These are phyloP conservation scores for Puccinia novopanici DNA, from an alignment of 1,284 basidiomycete genomes.

Conservation along the genomic window DNA sequence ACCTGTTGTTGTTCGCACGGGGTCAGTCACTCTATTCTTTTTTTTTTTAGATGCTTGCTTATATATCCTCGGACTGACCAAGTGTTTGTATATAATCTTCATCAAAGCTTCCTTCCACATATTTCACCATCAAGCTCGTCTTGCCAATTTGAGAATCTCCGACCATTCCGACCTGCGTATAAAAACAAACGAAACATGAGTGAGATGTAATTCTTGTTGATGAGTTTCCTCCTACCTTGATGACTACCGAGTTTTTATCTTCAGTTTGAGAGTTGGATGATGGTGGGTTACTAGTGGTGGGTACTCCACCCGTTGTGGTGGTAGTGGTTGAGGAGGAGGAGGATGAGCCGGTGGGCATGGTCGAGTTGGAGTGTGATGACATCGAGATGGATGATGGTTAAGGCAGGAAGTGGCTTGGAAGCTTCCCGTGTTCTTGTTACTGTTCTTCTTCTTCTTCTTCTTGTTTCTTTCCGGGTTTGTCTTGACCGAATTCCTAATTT, in stretches of 20 bases:
- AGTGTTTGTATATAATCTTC: slow-evolving; percentile 99
- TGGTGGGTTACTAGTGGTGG: not conserved
- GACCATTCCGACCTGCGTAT: slow-evolving; percentile 98
- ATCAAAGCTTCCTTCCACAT: slow-evolving; percentile 89
- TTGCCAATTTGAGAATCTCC: slow-evolving; percentile 98
- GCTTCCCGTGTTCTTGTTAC: not conserved
- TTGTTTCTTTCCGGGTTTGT: not conserved
- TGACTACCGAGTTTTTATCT: slow-evolving; percentile 51
- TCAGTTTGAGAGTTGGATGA: slow-evolving; percentile 26
- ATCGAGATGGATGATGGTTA: not conserved
- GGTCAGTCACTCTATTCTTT: not conserved
- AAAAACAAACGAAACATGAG: slow-evolving; percentile 61
- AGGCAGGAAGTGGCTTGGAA: not conserved
- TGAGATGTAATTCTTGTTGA: not conserved
- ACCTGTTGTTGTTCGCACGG: slow-evolving; percentile 63
- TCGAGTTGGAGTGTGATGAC: slow-evolving; percentile 18
- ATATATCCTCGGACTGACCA: slow-evolving; percentile 52
- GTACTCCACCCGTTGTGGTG: not conserved
- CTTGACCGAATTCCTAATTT: too few relatives aligned
- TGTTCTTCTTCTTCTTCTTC: not conserved
- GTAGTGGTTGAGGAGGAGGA: not conserved
- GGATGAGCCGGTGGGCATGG: slow-evolving; percentile 6
- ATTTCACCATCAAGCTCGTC: slow-evolving; percentile 97
- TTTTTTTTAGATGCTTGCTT: not conserved
- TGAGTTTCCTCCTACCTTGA: slow-evolving; percentile 26